Percentiles rank a stretch among this genome's conserved stretches.
Conservation (phyloP, 1,284 basidiomycete species). For the Volvariella surrecta region DNA sequence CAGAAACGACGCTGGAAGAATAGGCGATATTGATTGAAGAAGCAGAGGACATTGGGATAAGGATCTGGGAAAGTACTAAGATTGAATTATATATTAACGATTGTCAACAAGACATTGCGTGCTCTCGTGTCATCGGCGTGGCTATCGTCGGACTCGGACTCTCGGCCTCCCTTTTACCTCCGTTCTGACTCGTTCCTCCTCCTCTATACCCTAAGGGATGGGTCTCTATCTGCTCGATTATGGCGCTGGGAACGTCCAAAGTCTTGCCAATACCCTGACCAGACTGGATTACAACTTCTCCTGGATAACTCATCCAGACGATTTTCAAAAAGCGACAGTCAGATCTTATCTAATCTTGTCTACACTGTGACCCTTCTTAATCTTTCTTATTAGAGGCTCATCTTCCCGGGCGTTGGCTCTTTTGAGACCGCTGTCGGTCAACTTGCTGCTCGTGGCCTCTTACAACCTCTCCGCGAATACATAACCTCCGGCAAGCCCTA, state of each 20-base stretch:
- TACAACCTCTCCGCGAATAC: conserved; percentile 78
- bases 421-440: conserved; percentile 86
- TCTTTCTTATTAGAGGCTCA: conserved; percentile 66
- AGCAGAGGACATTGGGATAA: conserved; percentile 22
- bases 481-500: conserved; percentile 89
- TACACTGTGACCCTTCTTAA: conserved; percentile 11
- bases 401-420: conserved; percentile 98
- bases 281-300: conserved; percentile 85
- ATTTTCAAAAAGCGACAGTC: conserved; percentile 87
- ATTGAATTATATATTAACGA: no score
- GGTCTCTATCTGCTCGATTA: conserved; percentile 89
- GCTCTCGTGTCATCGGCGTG: no score
- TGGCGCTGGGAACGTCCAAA: conserved; percentile 92
- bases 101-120: no score
- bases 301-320: conserved; percentile 83
- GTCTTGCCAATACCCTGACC: conserved; percentile 87
- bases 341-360: conserved; percentile 29
- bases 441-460: conserved; percentile 67
- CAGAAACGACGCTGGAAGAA: conserved; percentile 34
- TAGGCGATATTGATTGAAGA: conserved; percentile 32
- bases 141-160: no score
- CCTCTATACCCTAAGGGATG: conserved; percentile 34
- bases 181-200: conserved; percentile 12
- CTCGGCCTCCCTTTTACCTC: background rate
- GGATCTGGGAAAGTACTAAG: conserved; percentile 5